Percentiles rank a stretch among this genome's conserved stretches.
These are phyloP conservation scores for Corynespora cassiicola DNA, from an alignment of 2,329 filamentous ascomycete species.

Conservation along the genomic window DNA sequence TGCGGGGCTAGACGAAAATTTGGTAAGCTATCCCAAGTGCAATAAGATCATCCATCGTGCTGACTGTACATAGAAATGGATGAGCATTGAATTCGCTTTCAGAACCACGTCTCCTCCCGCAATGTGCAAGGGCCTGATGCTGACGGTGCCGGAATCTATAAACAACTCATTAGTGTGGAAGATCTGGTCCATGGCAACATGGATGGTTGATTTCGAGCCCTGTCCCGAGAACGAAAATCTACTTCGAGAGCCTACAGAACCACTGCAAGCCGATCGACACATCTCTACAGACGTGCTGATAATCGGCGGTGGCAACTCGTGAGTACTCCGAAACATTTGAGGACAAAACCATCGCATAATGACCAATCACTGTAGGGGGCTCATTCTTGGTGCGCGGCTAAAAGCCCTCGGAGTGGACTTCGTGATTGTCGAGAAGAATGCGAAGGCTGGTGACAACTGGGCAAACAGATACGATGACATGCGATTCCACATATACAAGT, in stretches of 20 bases:
- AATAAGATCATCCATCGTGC: too few species aligned
- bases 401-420: slow-evolving; percentile 47
- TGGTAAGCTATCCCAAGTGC: too few species aligned
- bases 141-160: too few species aligned
- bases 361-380: slow-evolving; percentile 12
- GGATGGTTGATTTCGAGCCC: slow-evolving; percentile 5
- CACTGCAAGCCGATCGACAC: background rate
- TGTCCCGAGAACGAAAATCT: slow-evolving; percentile 7
- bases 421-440: slow-evolving; percentile 46
- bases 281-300: slow-evolving; percentile 14
- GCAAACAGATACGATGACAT: slow-evolving; percentile 44
- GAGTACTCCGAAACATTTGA: background rate
- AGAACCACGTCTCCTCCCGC: too few species aligned
- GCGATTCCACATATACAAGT: slow-evolving; percentile 48
- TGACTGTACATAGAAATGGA: too few species aligned
- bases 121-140: too few species aligned
- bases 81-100: too few species aligned
- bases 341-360: background rate
- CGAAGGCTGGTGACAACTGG: slow-evolving; percentile 50
- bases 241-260: slow-evolving; percentile 2
- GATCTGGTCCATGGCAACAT: slow-evolving; percentile 11
- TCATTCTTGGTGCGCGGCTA: slow-evolving; percentile 44
- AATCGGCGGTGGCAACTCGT: slow-evolving; percentile 13
- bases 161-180: slow-evolving; percentile 5
- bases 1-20: too few species aligned